Conservation (phyloP, 176 grass and related monocot genomes). For the Zoysia pacifica region DNA sequence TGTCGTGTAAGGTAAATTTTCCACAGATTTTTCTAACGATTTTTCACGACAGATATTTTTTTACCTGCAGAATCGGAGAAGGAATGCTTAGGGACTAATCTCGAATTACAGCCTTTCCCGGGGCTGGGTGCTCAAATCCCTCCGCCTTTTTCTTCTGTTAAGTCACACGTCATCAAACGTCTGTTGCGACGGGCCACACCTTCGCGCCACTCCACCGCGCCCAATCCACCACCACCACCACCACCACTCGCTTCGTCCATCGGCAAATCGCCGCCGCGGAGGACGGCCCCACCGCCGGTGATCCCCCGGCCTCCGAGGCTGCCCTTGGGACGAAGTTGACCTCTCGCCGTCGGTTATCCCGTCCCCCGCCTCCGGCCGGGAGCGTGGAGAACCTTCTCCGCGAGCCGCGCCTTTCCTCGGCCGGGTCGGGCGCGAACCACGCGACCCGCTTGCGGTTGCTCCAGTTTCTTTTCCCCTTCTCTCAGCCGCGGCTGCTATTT, state of each 20-base stretch:
- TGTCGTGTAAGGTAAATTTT: too few relatives aligned
- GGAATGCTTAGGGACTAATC: neutral
- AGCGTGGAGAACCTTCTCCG: too few relatives aligned
- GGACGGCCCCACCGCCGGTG: neutral
- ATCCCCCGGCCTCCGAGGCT: neutral
- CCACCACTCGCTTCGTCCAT: neutral
- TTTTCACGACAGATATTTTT: conserved; percentile 12
- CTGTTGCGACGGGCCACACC: conserved; percentile 25
- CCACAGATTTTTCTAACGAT: neutral
- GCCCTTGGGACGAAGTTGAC: neutral
- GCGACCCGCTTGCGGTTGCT: conserved; percentile 35
- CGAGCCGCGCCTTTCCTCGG: neutral
- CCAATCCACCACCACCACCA: neutral
- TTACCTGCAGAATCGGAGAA: too few relatives aligned
- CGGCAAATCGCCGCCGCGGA: neutral
- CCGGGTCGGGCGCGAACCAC: neutral
- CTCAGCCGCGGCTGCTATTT: conserved; percentile 23
- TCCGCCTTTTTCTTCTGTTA: neutral
- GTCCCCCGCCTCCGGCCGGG: neutral
- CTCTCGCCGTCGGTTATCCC: neutral
- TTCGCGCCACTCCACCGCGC: neutral
- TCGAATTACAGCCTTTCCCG: neutral
- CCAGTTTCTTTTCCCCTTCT: conserved; percentile 1
- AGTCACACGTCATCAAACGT: conserved; percentile 10
- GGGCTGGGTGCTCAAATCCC: neutral